A percentile compares a stretch with the other conserved stretches of the same genome.
These are phyloP conservation scores for Coniferiporia sulphurascens DNA, from an alignment of 1,284 basidiomycete species.

Conservation along the genomic window DNA sequence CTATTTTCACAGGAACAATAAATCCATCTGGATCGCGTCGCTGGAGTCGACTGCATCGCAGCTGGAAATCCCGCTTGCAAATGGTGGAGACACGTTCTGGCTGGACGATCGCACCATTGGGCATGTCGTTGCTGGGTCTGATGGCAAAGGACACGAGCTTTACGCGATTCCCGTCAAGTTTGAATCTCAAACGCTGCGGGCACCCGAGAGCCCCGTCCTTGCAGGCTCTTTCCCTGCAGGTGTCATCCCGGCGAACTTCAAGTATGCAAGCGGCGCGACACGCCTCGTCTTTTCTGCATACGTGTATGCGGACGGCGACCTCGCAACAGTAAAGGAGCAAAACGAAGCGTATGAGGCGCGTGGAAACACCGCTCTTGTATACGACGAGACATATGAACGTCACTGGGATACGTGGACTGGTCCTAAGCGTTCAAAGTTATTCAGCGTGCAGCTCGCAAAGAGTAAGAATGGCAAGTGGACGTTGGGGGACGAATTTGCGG, in stretches of 20 bases:
- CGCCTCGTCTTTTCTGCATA: constrained; percentile 71
- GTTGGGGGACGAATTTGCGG: constrained; percentile 48
- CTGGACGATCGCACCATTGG: constrained; percentile 62
- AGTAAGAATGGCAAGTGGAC: constrained; percentile 44
- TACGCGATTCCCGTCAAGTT: constrained; percentile 52
- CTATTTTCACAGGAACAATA: constrained; percentile 49
- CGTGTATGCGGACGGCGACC: constrained; percentile 69
- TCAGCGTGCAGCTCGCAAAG: constrained; percentile 54
- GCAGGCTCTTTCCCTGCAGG: constrained; percentile 60
- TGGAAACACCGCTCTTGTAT: constrained; percentile 73
- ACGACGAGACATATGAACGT: constrained; percentile 70
- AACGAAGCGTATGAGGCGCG: constrained; percentile 70
- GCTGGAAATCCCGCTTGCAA: constrained; percentile 38
- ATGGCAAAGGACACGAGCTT: constrained; percentile 44
- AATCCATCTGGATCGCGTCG: constrained; percentile 58
- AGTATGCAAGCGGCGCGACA: constrained; percentile 46
- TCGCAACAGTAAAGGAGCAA: constrained; percentile 58
- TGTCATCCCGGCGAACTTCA: constrained; percentile 60
- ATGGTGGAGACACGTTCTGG: constrained; percentile 65
- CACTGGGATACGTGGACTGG: constrained; percentile 90
- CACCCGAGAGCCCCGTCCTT: constrained; percentile 32
- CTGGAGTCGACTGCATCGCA: constrained; percentile 46
- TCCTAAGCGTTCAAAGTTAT: constrained; percentile 66
- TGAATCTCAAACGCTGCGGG: constrained; percentile 26
- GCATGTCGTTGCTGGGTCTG: constrained; percentile 51